Evolutionary conservation across 345 rosid species (phyloP).

Genomic region (Zanthoxylum bungeanum): DNA sequence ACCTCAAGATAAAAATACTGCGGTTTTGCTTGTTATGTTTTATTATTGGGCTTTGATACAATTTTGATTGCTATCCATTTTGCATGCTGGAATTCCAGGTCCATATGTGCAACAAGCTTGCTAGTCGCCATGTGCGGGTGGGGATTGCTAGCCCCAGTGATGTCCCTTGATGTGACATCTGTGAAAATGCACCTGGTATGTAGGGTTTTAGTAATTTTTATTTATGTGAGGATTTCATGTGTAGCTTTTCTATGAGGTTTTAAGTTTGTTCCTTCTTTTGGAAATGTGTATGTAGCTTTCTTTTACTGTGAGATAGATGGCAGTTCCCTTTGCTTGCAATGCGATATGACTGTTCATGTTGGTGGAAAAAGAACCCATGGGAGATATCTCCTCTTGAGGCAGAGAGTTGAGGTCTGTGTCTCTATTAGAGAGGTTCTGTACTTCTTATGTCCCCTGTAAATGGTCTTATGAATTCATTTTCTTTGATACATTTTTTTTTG

Average conservation of each 20-base stretch:
- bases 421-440: constrained; percentile 11
- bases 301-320: constrained; percentile 88
- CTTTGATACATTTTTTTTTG: constrained; percentile 18
- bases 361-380: constrained; percentile 84
- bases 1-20: background rate
- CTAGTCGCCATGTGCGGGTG: constrained; percentile 73
- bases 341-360: constrained; percentile 86
- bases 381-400: constrained; percentile 68
- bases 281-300: constrained; percentile 52
- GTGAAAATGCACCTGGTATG: constrained; percentile 83
- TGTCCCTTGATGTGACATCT: constrained; percentile 75
- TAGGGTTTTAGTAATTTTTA: constrained; percentile 1
- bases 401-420: constrained; percentile 72
- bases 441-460: background rate
- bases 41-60: background rate
- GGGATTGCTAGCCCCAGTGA: constrained; percentile 72
- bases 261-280: constrained; percentile 21
- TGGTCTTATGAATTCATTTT: constrained; percentile 12
- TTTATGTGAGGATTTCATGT: background rate
- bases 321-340: constrained; percentile 82
- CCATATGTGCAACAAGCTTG: constrained; percentile 83
- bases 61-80: background rate
- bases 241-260: background rate
- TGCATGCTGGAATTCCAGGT: constrained; percentile 40
- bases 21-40: background rate